Conservation (phyloP, 2,329 filamentous ascomycete species). For the Plenodomus tracheiphilus region DNA sequence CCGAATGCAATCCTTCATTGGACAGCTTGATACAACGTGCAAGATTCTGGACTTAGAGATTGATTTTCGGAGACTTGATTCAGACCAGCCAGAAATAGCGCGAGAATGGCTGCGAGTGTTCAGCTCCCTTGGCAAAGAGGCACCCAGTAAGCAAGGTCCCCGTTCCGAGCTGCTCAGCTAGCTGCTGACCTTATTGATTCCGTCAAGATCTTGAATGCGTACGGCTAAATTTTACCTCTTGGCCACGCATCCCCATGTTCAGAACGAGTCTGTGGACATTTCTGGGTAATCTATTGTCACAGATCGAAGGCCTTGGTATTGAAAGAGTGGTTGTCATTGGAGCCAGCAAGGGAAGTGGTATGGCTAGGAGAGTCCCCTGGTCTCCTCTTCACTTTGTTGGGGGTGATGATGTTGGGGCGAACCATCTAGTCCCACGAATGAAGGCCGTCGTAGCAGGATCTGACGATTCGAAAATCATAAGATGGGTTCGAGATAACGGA, state of each 20-base stretch:
- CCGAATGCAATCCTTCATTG: constrained; percentile 34
- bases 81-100: constrained; percentile 24
- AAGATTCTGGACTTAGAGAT: constrained; percentile 37
- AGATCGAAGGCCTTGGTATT: constrained; percentile 32
- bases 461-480: constrained; percentile 30
- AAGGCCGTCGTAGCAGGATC: constrained; percentile 26
- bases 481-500: constrained; percentile 33
- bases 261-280: constrained; percentile 38
- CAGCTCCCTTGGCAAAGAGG: not conserved
- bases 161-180: not conserved
- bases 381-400: constrained; percentile 44
- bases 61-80: constrained; percentile 37
- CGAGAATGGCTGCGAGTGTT: constrained; percentile 41
- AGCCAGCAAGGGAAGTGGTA: constrained; percentile 34
- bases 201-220: constrained; percentile 34
- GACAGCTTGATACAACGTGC: not conserved
- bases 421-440: constrained; percentile 41
- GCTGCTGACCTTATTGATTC: not conserved
- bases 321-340: constrained; percentile 40
- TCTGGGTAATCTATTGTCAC: constrained; percentile 31
- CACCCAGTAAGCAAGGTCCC: not conserved
- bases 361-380: constrained; percentile 39
- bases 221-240: constrained; percentile 41
- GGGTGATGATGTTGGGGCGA: constrained; percentile 38
- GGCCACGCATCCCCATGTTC: constrained; percentile 36